Conservation (phyloP, 768 basidiomycete species). For the Suillus clintonianus region DNA sequence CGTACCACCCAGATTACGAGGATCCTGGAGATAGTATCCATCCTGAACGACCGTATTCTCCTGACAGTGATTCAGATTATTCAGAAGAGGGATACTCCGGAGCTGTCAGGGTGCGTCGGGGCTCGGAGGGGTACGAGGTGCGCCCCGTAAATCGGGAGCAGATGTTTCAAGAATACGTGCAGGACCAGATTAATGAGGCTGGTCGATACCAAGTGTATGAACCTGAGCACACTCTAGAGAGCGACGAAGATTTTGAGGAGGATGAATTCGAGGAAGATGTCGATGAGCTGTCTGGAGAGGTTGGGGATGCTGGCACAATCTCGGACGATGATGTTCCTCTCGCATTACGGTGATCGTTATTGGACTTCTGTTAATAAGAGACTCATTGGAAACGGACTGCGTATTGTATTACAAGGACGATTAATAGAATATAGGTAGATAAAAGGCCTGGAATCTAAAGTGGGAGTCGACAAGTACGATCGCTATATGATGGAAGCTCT, state of each 20-base stretch:
- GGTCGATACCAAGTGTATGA: slow-evolving; percentile 71
- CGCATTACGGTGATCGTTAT: slow-evolving; percentile 14
- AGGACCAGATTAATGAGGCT: slow-evolving; percentile 51
- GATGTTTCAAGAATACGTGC: slow-evolving; percentile 60
- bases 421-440: neutral
- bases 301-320: slow-evolving; percentile 1
- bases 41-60: slow-evolving; percentile 19
- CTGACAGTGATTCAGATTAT: slow-evolving; percentile 24
- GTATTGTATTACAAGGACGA: slow-evolving; percentile 1
- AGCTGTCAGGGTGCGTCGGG: slow-evolving; percentile 53
- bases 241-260: slow-evolving; percentile 40
- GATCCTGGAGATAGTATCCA: slow-evolving; percentile 33
- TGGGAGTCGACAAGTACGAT: neutral
- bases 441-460: neutral
- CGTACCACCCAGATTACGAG: slow-evolving; percentile 76
- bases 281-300: neutral
- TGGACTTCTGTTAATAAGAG: neutral
- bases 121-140: slow-evolving; percentile 86
- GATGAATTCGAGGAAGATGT: neutral
- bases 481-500: slow-evolving; percentile 33
- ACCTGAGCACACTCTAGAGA: slow-evolving; percentile 52
- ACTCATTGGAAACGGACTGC: neutral
- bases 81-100: slow-evolving; percentile 33
- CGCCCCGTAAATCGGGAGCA: slow-evolving; percentile 61
- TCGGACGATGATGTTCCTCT: slow-evolving; percentile 26